phyloP scores from a whole-genome alignment of 2,329 filamentous ascomycete species.

The Colletotrichum spaethianum region DNA sequence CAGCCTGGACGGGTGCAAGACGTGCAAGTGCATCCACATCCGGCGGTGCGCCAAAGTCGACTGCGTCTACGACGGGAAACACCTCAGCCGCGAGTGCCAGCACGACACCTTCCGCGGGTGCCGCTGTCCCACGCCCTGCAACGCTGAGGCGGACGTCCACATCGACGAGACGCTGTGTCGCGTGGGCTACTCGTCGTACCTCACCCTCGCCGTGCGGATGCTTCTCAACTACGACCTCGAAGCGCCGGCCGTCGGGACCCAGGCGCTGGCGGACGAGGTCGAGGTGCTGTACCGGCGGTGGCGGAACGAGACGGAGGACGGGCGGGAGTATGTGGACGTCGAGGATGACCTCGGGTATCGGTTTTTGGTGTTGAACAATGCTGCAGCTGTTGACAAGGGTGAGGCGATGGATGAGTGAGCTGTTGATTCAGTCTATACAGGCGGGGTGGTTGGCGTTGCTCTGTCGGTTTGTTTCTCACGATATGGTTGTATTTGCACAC shows the following conservation, averaged over 20 bases:
- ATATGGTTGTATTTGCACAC: background rate
- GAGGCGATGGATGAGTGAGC: background rate
- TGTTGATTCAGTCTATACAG: background rate
- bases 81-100: constrained; percentile 35
- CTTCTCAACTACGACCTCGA: constrained; percentile 47
- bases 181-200: constrained; percentile 47
- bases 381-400: background rate
- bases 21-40: constrained; percentile 47
- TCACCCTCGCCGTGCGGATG: constrained; percentile 44
- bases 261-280: constrained; percentile 34
- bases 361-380: constrained; percentile 31
- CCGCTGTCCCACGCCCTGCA: constrained; percentile 33
- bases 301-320: constrained; percentile 49
- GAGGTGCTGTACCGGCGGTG: constrained; percentile 49
- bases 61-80: constrained; percentile 24
- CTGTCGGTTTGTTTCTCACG: no score
- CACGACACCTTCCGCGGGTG: constrained; percentile 41
- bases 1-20: constrained; percentile 48
- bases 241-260: constrained; percentile 8
- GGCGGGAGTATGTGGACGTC: constrained; percentile 50
- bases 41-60: constrained; percentile 28
- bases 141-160: constrained; percentile 46
- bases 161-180: constrained; percentile 47
- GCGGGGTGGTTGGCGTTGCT: background rate
- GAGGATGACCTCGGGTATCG: constrained; percentile 42